Evolutionary conservation across 2,329 filamentous ascomycete genomes (phyloP), one percentile per base, ranked within the genome.

Genomic region (Dothistroma pini): DNA sequence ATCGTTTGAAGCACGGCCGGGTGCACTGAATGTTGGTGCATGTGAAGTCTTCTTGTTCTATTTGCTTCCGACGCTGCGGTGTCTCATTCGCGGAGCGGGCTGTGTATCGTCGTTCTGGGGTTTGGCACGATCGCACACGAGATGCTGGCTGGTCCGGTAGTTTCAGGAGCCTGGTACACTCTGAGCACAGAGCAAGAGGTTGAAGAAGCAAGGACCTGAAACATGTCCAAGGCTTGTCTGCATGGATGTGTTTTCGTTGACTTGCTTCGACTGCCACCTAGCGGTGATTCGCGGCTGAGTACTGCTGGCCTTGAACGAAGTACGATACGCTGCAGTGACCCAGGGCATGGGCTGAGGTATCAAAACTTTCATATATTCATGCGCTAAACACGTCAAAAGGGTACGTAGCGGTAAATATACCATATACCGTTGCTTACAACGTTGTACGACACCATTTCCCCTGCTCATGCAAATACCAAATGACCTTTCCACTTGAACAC

Each of bases 361-460:
- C 29, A 53, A 29, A 16, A 53, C 51, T 32, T 53, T 35, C 51
- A 12, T 53, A 53, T 53, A 19, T 32, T 53, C 51, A 35, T 35
- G 31, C 51, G 31, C 31, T 53, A 53, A 53, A 53, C 25, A 21
- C 51, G 19, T 53, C 25, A 35, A 32, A 35, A 34, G 54, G 54
- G 54, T 56, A 49, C 48, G 38, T 56, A 49, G n/a, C 38, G 44
- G n/a, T 56, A 49, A 32, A 10, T 56, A 49, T 56, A 49, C 54
- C 44, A 21, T 21, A 31, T 21, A 14, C 41, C 38, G 2, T 25
- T 25, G 44, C 25, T 29, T 16, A n/a, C 25, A 56, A 29, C 22
- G 14, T 19, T 54, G 35, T 12, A 38, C 29, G 21, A 41, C 38
- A 34, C 12, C 54, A 34, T 31, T 22, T 34, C 8, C 3, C 8